These are phyloP conservation scores for Eremochloa ophiuroides DNA, from an alignment of 176 grass and related monocot species.

Conservation along the genomic window DNA sequence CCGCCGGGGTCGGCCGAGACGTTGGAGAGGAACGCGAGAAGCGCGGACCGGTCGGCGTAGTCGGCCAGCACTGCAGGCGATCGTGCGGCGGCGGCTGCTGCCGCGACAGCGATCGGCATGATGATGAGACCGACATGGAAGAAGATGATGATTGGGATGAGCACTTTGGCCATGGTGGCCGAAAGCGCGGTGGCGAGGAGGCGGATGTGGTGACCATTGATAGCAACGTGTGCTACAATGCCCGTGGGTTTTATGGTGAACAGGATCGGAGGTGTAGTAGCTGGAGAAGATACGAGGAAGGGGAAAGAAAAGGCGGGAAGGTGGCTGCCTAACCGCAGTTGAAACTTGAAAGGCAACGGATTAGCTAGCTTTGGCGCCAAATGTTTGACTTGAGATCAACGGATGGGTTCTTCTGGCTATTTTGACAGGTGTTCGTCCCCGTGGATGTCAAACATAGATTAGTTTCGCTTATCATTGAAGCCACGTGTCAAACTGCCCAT, in stretches of 20 bases:
- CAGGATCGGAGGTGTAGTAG: background rate
- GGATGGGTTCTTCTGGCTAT: background rate
- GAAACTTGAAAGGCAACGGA: slow-evolving; percentile 16
- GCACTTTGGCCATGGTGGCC: slow-evolving; percentile 18
- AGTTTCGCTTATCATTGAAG: background rate
- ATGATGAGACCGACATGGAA: slow-evolving; percentile 18
- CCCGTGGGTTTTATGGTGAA: slow-evolving; percentile 53
- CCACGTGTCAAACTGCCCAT: background rate
- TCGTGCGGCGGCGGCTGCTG: background rate
- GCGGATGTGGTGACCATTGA: slow-evolving; percentile 37
- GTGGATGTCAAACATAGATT: background rate
- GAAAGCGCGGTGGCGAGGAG: background rate
- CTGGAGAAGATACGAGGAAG: slow-evolving; percentile 31
- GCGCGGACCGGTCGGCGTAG: slow-evolving; percentile 32
- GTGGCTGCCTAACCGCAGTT: slow-evolving; percentile 51
- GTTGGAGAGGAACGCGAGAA: slow-evolving; percentile 48
- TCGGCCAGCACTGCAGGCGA: background rate
- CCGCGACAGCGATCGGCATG: slow-evolving; percentile 24
- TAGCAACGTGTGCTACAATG: slow-evolving; percentile 56
- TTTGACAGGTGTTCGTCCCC: background rate
- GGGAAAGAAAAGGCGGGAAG: slow-evolving; percentile 34
- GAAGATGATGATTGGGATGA: slow-evolving; percentile 45
- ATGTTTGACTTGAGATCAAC: slow-evolving; percentile 25
- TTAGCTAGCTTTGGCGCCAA: slow-evolving; percentile 31
- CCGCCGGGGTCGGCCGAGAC: slow-evolving; percentile 33